Evolutionary conservation across 768 basidiomycete genomes (phyloP).

Genomic region (Lepiota brunneoincarnata): DNA sequence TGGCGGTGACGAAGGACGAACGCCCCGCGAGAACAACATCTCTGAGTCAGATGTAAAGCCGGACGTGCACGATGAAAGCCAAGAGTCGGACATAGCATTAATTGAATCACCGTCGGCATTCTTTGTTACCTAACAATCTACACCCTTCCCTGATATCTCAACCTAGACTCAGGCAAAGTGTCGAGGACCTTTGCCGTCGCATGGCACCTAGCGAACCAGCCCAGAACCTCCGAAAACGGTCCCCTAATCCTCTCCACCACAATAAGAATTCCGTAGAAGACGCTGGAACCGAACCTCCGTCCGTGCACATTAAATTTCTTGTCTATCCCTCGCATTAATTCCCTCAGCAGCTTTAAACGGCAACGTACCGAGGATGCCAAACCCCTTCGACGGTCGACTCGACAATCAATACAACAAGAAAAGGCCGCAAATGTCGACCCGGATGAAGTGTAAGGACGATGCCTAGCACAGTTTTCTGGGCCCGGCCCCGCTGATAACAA

Average conservation of each 20-base stretch:
- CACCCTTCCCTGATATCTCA: neutral
- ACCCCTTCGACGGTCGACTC: constrained; percentile 31
- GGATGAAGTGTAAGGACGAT: constrained; percentile 57
- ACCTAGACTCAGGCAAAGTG: neutral
- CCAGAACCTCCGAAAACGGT: neutral
- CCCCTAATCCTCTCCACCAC: neutral
- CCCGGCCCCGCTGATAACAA: neutral
- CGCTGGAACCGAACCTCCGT: constrained; percentile 1
- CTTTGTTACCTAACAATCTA: too few relatives aligned
- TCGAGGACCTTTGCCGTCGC: neutral
- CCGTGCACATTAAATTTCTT: neutral
- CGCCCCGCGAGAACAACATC: neutral
- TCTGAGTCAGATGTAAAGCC: neutral
- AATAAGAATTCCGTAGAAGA: neutral
- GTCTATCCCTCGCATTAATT: neutral
- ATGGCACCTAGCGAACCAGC: neutral
- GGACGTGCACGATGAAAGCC: neutral
- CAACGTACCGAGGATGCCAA: constrained; percentile 23
- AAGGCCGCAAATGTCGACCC: constrained; percentile 34
- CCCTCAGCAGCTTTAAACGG: neutral
- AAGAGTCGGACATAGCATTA: neutral
- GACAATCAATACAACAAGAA: constrained; percentile 16
- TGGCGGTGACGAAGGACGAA: too few relatives aligned
- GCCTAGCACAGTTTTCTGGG: neutral
- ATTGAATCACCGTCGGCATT: neutral